Conservation (phyloP, 2,329 filamentous ascomycete species). For the Pseudophaeomoniella oleicola region DNA sequence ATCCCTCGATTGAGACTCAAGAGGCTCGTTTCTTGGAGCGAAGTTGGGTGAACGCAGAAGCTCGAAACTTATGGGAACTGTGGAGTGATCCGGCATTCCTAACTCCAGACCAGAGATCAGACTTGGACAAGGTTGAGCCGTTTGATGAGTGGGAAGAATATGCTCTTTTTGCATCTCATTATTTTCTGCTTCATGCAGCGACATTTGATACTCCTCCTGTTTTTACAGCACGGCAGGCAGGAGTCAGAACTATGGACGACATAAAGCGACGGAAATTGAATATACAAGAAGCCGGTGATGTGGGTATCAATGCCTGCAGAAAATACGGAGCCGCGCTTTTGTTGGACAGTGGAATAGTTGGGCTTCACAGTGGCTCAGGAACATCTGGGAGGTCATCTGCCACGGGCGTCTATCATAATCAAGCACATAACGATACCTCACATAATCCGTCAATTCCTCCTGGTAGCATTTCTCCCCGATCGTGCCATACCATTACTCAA, state of each 20-base stretch:
- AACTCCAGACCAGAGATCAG: conserved; percentile 39
- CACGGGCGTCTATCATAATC: conserved; percentile 26
- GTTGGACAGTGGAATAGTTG: conserved; percentile 11
- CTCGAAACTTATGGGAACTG: conserved; percentile 64
- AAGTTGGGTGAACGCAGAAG: conserved; percentile 52
- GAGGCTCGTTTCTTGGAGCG: conserved; percentile 48
- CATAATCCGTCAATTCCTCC: conserved; percentile 30
- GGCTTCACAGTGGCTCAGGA: conserved; percentile 26
- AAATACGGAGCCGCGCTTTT: background rate
- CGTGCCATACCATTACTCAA: conserved; percentile 65
- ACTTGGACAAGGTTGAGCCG: conserved; percentile 57
- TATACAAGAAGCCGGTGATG: background rate
- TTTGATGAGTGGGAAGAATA: conserved; percentile 98
- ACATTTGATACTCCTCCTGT: background rate
- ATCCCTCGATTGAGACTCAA: conserved; percentile 54
- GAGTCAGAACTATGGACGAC: background rate
- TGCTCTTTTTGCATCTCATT: conserved; percentile 69
- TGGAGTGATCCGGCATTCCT: conserved; percentile 63
- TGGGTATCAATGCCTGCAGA: background rate
- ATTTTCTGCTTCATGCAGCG: conserved; percentile 59
- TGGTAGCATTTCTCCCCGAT: conserved; percentile 27
- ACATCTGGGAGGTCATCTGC: conserved; percentile 32
- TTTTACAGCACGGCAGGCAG: background rate
- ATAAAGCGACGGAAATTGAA: background rate
- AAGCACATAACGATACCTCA: conserved; percentile 32